Base-by-base conservation (phyloP, 805 yeast species). In the Saccharomycopsis guyanensis region DNA sequence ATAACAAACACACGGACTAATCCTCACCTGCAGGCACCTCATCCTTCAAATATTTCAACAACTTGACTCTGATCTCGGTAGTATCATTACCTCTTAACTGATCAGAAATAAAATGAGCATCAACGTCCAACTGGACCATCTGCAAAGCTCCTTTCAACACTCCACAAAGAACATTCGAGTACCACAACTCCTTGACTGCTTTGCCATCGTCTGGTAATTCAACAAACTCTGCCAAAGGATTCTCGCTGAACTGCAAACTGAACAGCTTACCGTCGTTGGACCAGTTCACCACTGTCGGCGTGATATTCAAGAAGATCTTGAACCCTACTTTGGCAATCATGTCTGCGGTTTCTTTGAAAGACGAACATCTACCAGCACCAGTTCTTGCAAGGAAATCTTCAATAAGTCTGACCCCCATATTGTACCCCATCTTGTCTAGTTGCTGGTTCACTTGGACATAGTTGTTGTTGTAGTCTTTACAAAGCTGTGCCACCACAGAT, bases 11-110 rank as follows among this genome's bases (percentile, higher is more conserved):
- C n/a, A n/a, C n/a, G 29, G 10, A 25, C 29, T 62, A 82, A 53
- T 89, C 96, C 63, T 93, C 97, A 20, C 97, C 98, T 4, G 95
- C 94, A 12, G 98, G 98, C 38, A 93, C 82, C 66, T 93, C 98
- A 60, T 93, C 98, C 59, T 84, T 87, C 55, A 91, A 67, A 2
- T 87, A 74, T 56, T 73, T 80, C 40, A 79, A 68, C 53, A 93
- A 68, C 56, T 78, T 79, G 39, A 93, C 75, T 51, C 82, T 73
- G 45, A 93, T 66, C 58, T 88, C 97, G 0, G 97, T 91, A 3
- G 42, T 39, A 10, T 80, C 80, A 55, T 87, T 91, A 0, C 97
- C 97, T 53, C 88, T 75, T 41, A 93, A 68, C 2, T 73, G 78
- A 59, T 93, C 98, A 54, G 81, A 76, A 2, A 86, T 75, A 59